Base-by-base conservation (phyloP, 2,329 filamentous ascomycete genomes). In the Aspergillus calidoustus region DNA sequence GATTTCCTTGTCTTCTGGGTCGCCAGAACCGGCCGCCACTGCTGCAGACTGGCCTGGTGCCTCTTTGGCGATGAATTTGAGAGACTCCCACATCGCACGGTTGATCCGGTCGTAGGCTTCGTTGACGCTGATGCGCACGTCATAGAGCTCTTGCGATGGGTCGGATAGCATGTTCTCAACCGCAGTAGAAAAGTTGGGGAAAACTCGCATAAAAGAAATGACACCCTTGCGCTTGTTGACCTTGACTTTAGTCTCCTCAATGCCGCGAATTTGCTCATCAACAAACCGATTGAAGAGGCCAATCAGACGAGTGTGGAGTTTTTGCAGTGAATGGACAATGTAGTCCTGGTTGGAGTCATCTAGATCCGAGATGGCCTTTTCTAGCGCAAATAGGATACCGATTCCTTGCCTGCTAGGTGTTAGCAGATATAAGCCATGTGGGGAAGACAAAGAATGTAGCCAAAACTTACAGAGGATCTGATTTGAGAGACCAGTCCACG, bases 201-300 rank as follows among this genome's bases (percentile, higher is more conserved):
- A 98, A 46, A 94, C 90, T 66, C 92, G 91, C 82, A 98, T 94
- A 77, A 98, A 98, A 17, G 89, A 89, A 70, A 98, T 97, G 60
- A 99, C 92, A 11, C 95, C 94, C 80, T 96, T 97, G 68, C 95
- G 90, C 83, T 98, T 98, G 83, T 97, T 97, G 79, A 97, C 93
- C 82, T 97, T 97, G 76, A 99, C 94, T 79, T 98, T 98, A 44
- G 93, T 98, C 64, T 98, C 95, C 78, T 98, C 95, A 66, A 98
- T 97, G 5, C 93, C 93, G 28, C 92, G 91, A 62, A 98, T 91
- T 75, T 99, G 95, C 66, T 97, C 92, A 68, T 98, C 94, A 8
- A 98, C 88, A 70, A 98, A 97, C 65, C 91, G 92, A 64, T 85
- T 88, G 80, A 97, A 97, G 3, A 91, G 86, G 2, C 86, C 85